These are phyloP conservation scores for Nephelium lappaceum DNA, from an alignment of 345 rosid species.

Conservation along the genomic window DNA sequence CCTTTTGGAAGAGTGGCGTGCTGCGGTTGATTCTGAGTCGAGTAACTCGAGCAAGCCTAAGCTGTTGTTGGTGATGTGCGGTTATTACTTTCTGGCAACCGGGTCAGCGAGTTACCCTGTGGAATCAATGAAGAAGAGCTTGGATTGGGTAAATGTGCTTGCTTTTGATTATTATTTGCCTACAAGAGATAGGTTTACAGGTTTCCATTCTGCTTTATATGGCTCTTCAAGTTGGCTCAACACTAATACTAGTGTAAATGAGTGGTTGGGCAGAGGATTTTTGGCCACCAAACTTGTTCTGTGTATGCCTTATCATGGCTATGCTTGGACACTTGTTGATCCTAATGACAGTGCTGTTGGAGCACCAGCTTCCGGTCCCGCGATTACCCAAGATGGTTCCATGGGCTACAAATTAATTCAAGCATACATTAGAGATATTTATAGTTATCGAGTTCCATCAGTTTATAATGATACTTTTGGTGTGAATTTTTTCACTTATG, in stretches of 20 bases:
- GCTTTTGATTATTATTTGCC: conserved; percentile 38
- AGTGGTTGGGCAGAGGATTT: conserved; percentile 32
- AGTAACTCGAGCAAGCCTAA: conserved; percentile 18
- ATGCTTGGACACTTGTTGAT: conserved; percentile 25
- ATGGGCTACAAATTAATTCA: conserved; percentile 10
- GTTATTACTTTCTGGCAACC: not conserved
- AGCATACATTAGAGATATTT: not conserved
- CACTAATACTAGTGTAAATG: conserved; percentile 15
- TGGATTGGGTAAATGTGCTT: conserved; percentile 22
- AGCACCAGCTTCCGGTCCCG: conserved; percentile 26
- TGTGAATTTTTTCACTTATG: not conserved
- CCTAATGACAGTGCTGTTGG: conserved; percentile 16
- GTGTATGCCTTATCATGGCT: conserved; percentile 38
- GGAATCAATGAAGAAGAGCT: conserved; percentile 21
- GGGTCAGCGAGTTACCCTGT: conserved; percentile 23
- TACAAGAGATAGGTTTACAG: conserved; percentile 22
- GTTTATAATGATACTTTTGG: conserved; percentile 9
- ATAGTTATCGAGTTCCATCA: conserved; percentile 7
- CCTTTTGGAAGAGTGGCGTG: conserved; percentile 40
- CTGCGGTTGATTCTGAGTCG: conserved; percentile 23
- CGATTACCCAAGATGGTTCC: conserved; percentile 22
- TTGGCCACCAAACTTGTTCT: conserved; percentile 25
- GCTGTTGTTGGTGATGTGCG: conserved; percentile 26
- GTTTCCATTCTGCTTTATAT: conserved; percentile 33
- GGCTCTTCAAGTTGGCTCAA: conserved; percentile 11